Base-by-base conservation (phyloP, 2,329 filamentous ascomycete species). In the Cordyceps pruinosa region DNA sequence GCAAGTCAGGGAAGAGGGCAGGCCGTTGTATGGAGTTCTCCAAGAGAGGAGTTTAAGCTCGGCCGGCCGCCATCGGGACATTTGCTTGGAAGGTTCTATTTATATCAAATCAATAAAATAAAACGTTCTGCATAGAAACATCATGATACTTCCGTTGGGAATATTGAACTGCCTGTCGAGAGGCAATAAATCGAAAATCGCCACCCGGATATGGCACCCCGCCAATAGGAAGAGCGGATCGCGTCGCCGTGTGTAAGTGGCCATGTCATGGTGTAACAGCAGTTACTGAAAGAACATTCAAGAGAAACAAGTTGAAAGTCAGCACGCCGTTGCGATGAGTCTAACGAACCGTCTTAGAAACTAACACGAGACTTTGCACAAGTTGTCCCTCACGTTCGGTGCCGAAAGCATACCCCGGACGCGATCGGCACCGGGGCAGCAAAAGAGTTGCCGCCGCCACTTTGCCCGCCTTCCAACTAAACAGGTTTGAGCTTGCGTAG, bases 21-120 rank as follows among this genome's bases (percentile, higher is more conserved):
- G 37, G 41, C 46, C 51, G 41, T 46, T 54, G 51, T 26, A 54
- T 54, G 51, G 50, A 53, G 50, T 53, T 53, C 26, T 34, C 50
- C 30, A 1, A n/a, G 10, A 7, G 10, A 7, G 37, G 50, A 53
- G 50, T 45, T 45, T 44, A 53, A 53, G 39, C 50, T 53, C 50
- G 50, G 50, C 50, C 50, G 50, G 35, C 28, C 35, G 39, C 25
- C 9, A 26, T 28, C 13, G 17, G 41, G 51, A 15, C n/a, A n/a
- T n/a, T n/a, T n/a, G n/a, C n/a, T n/a, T n/a, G n/a, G n/a, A n/a
- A n/a, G n/a, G n/a, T n/a, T n/a, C n/a, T n/a, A n/a, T n/a, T n/a
- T n/a, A n/a, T n/a, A 42, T 4, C 26, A 15, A 23, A 30, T 7
- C 25, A 21, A 5, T 7, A 8, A 8, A 39, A 19, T 4, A 19